phyloP scores from a whole-genome alignment of 306 rosid genomes.

The Lablab purpureus region DNA sequence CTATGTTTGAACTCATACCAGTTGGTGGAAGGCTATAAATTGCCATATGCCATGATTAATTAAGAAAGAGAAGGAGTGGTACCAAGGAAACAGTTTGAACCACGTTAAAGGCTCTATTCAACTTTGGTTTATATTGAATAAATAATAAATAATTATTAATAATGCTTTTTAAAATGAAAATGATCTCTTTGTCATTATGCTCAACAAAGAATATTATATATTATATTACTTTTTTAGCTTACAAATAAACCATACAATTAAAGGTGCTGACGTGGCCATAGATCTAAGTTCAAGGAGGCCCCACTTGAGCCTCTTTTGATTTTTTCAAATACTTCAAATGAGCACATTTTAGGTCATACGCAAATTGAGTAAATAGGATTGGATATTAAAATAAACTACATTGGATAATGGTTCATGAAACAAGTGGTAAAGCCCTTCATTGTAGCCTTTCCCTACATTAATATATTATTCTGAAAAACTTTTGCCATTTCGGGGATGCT shows the following conservation, averaged over 20 bases:
- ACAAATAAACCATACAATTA: background rate
- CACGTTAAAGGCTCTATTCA: background rate
- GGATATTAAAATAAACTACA: background rate
- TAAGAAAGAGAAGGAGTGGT: background rate
- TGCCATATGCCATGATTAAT: background rate
- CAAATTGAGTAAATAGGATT: background rate
- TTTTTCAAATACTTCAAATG: background rate
- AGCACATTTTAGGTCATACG: background rate
- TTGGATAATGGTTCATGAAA: background rate
- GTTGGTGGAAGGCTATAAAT: slow-evolving; percentile 14
- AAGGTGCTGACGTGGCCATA: background rate
- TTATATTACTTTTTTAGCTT: background rate
- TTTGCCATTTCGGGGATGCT: slow-evolving; percentile 1
- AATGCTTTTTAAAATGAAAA: background rate
- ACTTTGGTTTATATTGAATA: background rate
- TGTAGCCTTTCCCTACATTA: background rate
- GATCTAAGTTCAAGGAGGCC: background rate
- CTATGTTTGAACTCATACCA: background rate
- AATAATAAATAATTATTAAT: background rate
- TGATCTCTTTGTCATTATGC: background rate
- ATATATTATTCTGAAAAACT: background rate
- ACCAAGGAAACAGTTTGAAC: background rate
- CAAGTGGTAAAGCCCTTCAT: slow-evolving; percentile 8
- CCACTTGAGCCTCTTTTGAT: background rate
- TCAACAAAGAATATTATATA: background rate